Base-by-base conservation (phyloP, 805 yeast species). In the Candida cerambycidarum region DNA sequence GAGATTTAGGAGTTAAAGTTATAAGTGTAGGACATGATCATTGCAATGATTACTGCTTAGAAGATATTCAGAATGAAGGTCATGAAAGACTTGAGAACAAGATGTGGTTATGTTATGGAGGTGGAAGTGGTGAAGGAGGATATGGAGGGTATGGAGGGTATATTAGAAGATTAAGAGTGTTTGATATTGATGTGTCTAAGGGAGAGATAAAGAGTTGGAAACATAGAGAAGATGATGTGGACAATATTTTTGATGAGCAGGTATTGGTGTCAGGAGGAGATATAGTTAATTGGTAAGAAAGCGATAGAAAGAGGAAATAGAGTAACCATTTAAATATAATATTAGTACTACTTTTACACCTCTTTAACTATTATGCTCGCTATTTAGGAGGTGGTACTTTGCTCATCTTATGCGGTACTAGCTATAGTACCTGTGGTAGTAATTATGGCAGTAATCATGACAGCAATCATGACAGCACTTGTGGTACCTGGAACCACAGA, bases 121-220 rank as follows among this genome's bases (percentile, higher is more conserved):
- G 53, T 6, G 99, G 99, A 18, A 95, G 82, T 1, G 75, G 78
- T 4, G 99, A 98, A 12, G 95, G 88, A 64, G 99, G 98, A 30
- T 98, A 97, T 0, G 93, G 93, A 58, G 97, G 85, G 7, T 97
- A 97, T 0, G 89, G 89, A 55, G 92, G 89, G 1, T 87, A 84
- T 24, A 71, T 83, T n/a, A 78, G 99, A 53, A 74, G 97, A 42
- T 56, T 89, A 34, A 71, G 99, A 38, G 54, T 83, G 0, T 92
- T 73, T 58, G 89, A 85, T 32, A 53, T 90, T 10, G 83, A 89
- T 57, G 57, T 77, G 1, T 54, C 61, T 6, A 57, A 59, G 1
- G 72, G 75, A 1, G 65, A 65, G 14, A 78, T 84, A 23, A 61
- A 57, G 28, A 77, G 89, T 2, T 88, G 95, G 89, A 89, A 90